Evolutionary conservation across 2,329 filamentous ascomycete genomes (phyloP), one percentile per base, ranked within the genome.

Genomic region (Phialophora verrucosa): DNA sequence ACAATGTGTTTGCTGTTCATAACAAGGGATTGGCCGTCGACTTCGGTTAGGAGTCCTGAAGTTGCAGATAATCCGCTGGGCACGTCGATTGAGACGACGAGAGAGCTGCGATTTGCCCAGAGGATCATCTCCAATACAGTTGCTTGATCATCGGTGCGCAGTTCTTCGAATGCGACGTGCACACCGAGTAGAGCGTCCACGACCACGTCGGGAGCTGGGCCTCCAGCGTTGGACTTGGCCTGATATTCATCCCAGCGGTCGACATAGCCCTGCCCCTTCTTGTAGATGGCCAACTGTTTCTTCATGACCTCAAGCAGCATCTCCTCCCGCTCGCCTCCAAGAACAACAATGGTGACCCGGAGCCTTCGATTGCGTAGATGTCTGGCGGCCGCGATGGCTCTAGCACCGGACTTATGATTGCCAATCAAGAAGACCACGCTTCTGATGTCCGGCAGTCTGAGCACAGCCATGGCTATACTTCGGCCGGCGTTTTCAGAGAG

Each of bases 401-500:
- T 86, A 44, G 91, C 89, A 47, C 94, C 93, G 0, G 90, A 93
- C 71, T 92, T 92, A 78, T 97, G 94, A 77, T 97, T 98, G n/a
- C 95, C 94, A 0, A 92, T 93, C n/a, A 98, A 83, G 6, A 98
- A 87, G 25, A 96, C 88, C 58, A 90, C 82, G 60, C 65, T 70
- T 25, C 67, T 68, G 53, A 66, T 57, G 8, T 69, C 61, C 14
- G 69, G 53, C 54, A 96, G 81, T 58, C 83, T 84, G 62, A 96
- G 83, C 0, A 92, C 89, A 31, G 93, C 90, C 78, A 97, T 90
- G 4, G 93, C 93, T 68, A 98, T 91, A 51, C 92, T 91, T 29
- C 94, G 88, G 20, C 91, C 94, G 1, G 93, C 91, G 75, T 94
- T 97, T 75, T 98, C 95, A 0, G 92, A 89, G 82, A 98, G 92